Base-by-base conservation (phyloP, 768 basidiomycete species). In the Lentinula aciculospora region DNA sequence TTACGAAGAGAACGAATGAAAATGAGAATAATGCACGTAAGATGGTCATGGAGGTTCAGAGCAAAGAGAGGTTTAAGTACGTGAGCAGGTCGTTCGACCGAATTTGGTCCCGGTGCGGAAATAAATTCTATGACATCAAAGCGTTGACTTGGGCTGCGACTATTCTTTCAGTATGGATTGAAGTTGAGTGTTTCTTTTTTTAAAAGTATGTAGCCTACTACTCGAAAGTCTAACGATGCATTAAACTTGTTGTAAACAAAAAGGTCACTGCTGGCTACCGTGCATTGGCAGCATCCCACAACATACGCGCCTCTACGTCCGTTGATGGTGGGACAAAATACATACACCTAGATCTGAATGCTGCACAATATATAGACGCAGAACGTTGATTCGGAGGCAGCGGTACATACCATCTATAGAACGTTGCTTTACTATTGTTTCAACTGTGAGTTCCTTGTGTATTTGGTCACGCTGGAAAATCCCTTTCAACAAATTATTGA, bases 311-410 rank as follows among this genome's bases (percentile, higher is more conserved):
- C 60, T 88, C 85, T 37, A 63, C 70, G 64, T 88, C 85, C 15
- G 79, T 74, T 57, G 68, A 62, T 31, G 89, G 85, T 6, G 89
- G 88, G 50, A 77, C 73, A 69, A 92, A 94, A 68, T 87, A 92
- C 66, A 81, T 82, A 73, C 91, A 94, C 50, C 89, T 85, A 45
- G 87, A 80, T 58, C 78, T 79, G 68, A 94, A 93, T 31, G 88
- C 91, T 94, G 54, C 45, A 53, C 25, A 65, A 44, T 8, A 61
- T 10, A 50, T 53, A 63, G 60, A 39, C 34, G 13, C 49, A 45
- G 15, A 15, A 36, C 31, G 29, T 51, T 40, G 49, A 36, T 32
- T 53, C 48, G 53, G 50, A 31, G 64, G 57, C 58, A 59, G 45
- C 48, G 37, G 31, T 48, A 40, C 77, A 63, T 60, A 82, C 82